Base-by-base conservation (phyloP, 2,329 filamentous ascomycete genomes). In the Ophiostoma sp. region DNA sequence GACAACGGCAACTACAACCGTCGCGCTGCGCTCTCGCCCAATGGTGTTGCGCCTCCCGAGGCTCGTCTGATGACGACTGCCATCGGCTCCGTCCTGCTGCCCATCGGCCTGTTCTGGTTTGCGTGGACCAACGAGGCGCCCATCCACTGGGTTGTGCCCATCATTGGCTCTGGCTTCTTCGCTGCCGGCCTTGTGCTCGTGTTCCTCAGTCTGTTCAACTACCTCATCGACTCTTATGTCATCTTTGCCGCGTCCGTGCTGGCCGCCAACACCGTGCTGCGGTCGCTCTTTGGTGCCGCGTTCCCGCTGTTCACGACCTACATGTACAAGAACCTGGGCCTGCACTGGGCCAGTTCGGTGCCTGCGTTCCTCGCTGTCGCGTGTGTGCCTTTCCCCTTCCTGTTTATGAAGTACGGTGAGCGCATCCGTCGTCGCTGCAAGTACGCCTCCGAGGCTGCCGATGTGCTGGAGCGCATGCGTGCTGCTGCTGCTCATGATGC, bases 241-340 rank as follows among this genome's bases (percentile, higher is more conserved):
- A 89, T 93, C 73, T 94, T 89, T 71, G 90, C 91, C 0, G 90
- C 90, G 0, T 91, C 87, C 0, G 89, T 88, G 0, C 80, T 93
- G 8, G 90, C 91, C 2, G 89, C 89, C 64, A 92, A 88, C 76
- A 83, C 87, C 1, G 85, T 93, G 40, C 79, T 93, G 11, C 86
- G 90, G 69, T 91, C 88, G 0, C 78, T 90, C 14, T 91, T 92
- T 70, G 90, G 89, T 69, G 86, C 88, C 0, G 86, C 84, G 0
- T 92, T 93, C 78, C 90, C 89, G 0, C 81, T 93, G 0, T 92
- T 92, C 77, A 90, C 89, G 0, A 82, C 80, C 0, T 79, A 78
- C 71, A 85, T 87, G 83, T 87, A 85, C 74, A 47, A 79, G 2
- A 78, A 81, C 68, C 81, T 89, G 2, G 89, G 90, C 64, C 87